Base-by-base conservation (phyloP, 192 early-diverging fungal species). In the Coemansia javaensis region DNA sequence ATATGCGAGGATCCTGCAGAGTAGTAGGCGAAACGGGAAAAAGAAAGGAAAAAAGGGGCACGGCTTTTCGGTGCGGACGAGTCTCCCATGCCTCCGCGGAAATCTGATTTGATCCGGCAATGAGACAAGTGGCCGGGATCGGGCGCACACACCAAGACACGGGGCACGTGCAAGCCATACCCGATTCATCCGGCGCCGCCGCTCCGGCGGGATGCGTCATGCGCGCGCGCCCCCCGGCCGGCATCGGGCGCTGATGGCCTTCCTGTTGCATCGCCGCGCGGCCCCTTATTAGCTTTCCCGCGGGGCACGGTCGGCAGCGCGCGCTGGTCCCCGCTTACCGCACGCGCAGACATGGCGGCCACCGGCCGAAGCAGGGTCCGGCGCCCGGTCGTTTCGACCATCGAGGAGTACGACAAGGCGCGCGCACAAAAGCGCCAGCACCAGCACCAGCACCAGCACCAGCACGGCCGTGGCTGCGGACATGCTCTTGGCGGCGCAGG, bases 371-470 rank as follows among this genome's bases (percentile, higher is more conserved):
- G 30, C 21, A 56, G 50, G 25, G 21, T 17, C 6, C 32, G 68
- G 17, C 56, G 30, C 15, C 61, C 48, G 32, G 17, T 59, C 21
- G 64, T 72, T 8, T 33, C 68, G 12, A 72, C 68, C 0, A 32
- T 72, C n/a, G 68, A 72, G 22, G 68, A 72, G 18, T 63, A 60
- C 22, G 68, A 72, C 44, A 42, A 22, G 15, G 34, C 33, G n/a
- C 35, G 33, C 37, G 46, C 49, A 9, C 50, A 28, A 15, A 45
- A 65, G 28, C 62, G 48, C 27, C 27, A 40, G 48, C 48, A 15
- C 12, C 15, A 10, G 49, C 45, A 59, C 31, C 33, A 13, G 18
- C 44, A 46, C 52, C 23, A 28, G 18, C 56, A 49, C 13, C 15
- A 43, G 6, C 46, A 55, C 10, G 11, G 5, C 8, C 28, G 10